Evolutionary conservation across 257 asterid genomes (phyloP).

Genomic region (Avicennia marina): DNA sequence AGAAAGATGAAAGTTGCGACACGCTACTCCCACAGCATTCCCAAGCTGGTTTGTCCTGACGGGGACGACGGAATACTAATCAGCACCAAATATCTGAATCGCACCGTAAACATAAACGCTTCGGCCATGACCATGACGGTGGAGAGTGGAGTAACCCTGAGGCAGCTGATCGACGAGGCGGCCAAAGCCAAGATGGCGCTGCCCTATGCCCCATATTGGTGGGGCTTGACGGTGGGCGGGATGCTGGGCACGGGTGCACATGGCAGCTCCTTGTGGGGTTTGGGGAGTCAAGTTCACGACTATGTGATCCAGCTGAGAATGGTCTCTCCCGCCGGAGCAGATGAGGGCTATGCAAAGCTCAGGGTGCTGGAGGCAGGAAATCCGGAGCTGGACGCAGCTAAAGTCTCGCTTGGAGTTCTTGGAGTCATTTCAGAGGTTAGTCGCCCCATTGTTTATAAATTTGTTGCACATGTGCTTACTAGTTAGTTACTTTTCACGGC

Average conservation of each 20-base stretch:
- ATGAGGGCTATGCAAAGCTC: slow-evolving; percentile 41
- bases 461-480: too few relatives aligned
- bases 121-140: slow-evolving; percentile 42
- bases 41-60: slow-evolving; percentile 60
- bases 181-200: slow-evolving; percentile 39
- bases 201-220: slow-evolving; percentile 69
- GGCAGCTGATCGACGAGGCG: slow-evolving; percentile 42
- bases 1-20: slow-evolving; percentile 47
- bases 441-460: background rate
- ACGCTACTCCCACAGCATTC: slow-evolving; percentile 58
- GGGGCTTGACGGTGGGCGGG: slow-evolving; percentile 73
- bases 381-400: slow-evolving; percentile 56
- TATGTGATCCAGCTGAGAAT: slow-evolving; percentile 37
- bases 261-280: slow-evolving; percentile 70
- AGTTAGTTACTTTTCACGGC: too few relatives aligned
- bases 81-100: slow-evolving; percentile 46
- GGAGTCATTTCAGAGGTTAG: slow-evolving; percentile 66
- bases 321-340: slow-evolving; percentile 36
- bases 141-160: slow-evolving; percentile 54
- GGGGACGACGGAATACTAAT: slow-evolving; percentile 43
- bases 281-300: slow-evolving; percentile 66
- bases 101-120: slow-evolving; percentile 17
- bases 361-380: slow-evolving; percentile 27
- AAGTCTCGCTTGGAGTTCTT: slow-evolving; percentile 67
- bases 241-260: slow-evolving; percentile 72